Evolutionary conservation across 2,329 filamentous ascomycete species (phyloP), one percentile per base, ranked within the genome.

Genomic region (Botrytis sinoallii): DNA sequence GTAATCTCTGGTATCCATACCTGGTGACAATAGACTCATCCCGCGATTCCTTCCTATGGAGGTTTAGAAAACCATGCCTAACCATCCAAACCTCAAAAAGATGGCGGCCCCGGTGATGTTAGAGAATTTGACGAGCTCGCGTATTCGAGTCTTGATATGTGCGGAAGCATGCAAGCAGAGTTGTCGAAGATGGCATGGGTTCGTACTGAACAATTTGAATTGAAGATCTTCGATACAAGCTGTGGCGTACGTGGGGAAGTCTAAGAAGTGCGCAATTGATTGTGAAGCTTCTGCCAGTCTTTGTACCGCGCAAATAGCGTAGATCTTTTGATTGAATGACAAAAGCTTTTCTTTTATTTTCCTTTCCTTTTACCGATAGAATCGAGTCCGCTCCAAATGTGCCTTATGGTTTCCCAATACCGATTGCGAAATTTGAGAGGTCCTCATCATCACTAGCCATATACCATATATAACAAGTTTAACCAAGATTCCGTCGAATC

Each of bases 1-100:
- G 77, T 81, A 82, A 75, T 81, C 79, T 77, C 81, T 83, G 80
- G 82, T 83, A 78, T 86, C 85, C 85, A 86, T 86, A 77, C 83
- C 83, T 77, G 82, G 81, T 75, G 84, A 82, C 77, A 83, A 80
- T 71, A 82, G 79, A 80, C 82, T 85, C 83, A 85, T 84, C 60
- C 70, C 76, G 22, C 77, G 76, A 74, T 77, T 75, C 69, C 73
- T 77, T 72, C 73, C 74, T 77, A 79, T 80, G 67, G 76, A 78
- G 77, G 69, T 68, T 61, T 67, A 74, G 68, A 76, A 78, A 79
- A 73, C 73, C 76, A 75, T 68, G 59, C 64, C 63, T 65, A 64
- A 63, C 68, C 71, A 73, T 68, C 52, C 65, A 73, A 73, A n/a
- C 64, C 40, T 68, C 65, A 52, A n/a, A 32, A 52, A 60, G 46